Conservation (phyloP, 768 basidiomycete species). For the Lentinula raphanica region DNA sequence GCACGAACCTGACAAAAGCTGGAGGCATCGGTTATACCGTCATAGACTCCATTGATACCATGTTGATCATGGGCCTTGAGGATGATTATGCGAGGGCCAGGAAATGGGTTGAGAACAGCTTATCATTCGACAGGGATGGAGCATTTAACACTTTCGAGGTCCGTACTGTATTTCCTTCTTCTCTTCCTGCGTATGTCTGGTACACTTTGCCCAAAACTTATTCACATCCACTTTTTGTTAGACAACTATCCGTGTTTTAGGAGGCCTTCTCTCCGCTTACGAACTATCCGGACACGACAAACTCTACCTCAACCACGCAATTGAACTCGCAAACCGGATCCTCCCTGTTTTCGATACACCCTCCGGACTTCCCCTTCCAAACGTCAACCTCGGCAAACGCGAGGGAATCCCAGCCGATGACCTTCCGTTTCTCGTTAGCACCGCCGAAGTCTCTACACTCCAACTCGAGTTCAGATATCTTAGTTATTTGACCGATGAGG, state of each 20-base stretch:
- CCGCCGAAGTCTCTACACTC: slow-evolving; percentile 84
- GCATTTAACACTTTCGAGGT: slow-evolving; percentile 91
- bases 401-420: slow-evolving; percentile 57
- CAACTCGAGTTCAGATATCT: slow-evolving; percentile 91
- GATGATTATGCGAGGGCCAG: slow-evolving; percentile 76
- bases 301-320: slow-evolving; percentile 70
- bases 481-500: slow-evolving; percentile 70
- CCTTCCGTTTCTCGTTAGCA: slow-evolving; percentile 60
- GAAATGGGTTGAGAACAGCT: slow-evolving; percentile 64
- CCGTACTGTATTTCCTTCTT: slow-evolving; percentile 17
- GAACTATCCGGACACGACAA: slow-evolving; percentile 66
- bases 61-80: slow-evolving; percentile 78
- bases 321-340: slow-evolving; percentile 83
- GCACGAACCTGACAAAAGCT: slow-evolving; percentile 71
- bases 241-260: slow-evolving; percentile 91
- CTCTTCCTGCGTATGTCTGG: too few species aligned
- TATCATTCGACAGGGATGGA: slow-evolving; percentile 75
- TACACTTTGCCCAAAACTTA: too few species aligned
- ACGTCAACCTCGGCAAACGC: slow-evolving; percentile 64
- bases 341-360: slow-evolving; percentile 78
- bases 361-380: slow-evolving; percentile 75
- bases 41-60: slow-evolving; percentile 81
- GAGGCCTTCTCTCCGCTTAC: slow-evolving; percentile 84
- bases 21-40: slow-evolving; percentile 90
- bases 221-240: too few species aligned